Percentiles rank a stretch among this genome's conserved stretches.
Conservation (phyloP, 768 basidiomycete genomes). For the Porphyrellus cyaneotinctus region DNA sequence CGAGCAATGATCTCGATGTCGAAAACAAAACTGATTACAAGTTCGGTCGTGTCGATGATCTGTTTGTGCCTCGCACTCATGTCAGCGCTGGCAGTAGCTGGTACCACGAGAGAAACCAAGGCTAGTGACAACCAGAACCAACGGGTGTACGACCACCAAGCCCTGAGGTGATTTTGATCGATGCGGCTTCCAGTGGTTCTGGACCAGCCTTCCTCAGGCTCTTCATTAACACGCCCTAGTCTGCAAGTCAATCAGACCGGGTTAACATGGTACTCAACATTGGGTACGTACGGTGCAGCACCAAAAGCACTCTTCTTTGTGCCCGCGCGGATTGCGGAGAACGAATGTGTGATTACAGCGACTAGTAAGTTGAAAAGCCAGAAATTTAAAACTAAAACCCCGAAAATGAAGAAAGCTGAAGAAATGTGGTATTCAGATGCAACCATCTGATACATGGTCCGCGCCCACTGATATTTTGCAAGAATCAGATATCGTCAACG, state of each 20-base stretch:
- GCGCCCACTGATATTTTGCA: conserved; percentile 54
- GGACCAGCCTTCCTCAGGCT: conserved; percentile 63
- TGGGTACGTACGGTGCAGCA: conserved; percentile 41
- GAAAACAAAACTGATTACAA: conserved; percentile 76
- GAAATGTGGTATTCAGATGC: conserved; percentile 89
- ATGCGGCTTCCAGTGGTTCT: conserved; percentile 41
- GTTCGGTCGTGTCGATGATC: conserved; percentile 61
- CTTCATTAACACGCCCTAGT: conserved; percentile 43
- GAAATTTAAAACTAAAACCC: conserved; percentile 85
- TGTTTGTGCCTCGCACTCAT: conserved; percentile 42
- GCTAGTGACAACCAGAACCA: conserved; percentile 78
- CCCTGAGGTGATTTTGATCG: conserved; percentile 47
- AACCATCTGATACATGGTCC: conserved; percentile 84
- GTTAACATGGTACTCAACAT: not conserved
- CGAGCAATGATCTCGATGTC: conserved; percentile 85
- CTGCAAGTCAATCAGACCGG: conserved; percentile 23
- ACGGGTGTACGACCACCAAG: conserved; percentile 52
- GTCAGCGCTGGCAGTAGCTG: conserved; percentile 61
- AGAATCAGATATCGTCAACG: not conserved
- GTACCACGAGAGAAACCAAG: conserved; percentile 63
- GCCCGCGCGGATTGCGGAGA: conserved; percentile 79
- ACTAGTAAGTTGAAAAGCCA: conserved; percentile 93
- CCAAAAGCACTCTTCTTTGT: conserved; percentile 93
- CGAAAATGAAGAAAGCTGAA: conserved; percentile 80
- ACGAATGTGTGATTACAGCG: conserved; percentile 91